Base-by-base conservation (phyloP, 208 protist species). In the Tetramitus jugosus region DNA sequence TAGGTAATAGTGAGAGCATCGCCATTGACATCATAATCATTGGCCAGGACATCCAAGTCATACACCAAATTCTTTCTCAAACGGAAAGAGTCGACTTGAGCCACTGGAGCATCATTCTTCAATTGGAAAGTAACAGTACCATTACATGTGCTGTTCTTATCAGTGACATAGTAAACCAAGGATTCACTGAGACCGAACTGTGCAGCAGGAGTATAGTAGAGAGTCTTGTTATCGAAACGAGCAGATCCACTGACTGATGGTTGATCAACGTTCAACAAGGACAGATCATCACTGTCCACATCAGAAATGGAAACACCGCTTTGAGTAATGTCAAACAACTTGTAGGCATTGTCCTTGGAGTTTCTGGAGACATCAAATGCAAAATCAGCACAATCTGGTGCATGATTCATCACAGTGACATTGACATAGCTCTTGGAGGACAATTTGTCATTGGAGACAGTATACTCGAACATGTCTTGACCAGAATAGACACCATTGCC, bases 11-110 rank as follows among this genome's bases (percentile, higher is more conserved):
- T 3, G 10, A 74, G 3, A 29, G 37, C 6, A 31, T 71, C 64
- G 33, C 39, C 39, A 71, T 71, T n/a, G n/a, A n/a, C n/a, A n/a
- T 74, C 67, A 37, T 8, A 0, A 35, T 74, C 67, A 53, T 74
- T 74, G 1, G 42, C 42, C 23, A 74, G 3, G n/a, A 74, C 67
- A 52, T 52, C 23, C 0, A 72, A 35, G 14, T 4, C 40, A 2
- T 37, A 31, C 0, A 7, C 52, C 8, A 52, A 52, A 14, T 72
- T 72, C 10, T 1, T 0, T 29, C 29, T 4, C n/a, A n/a, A n/a
- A 52, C 8, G 6, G 33, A 26, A 72, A 35, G 1, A 53, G 35
- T 72, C 65, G 10, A 17, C 23, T 1, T 29, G 29, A 35, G 40
- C 37, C 0, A 52, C 40, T 53, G 65, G 65, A 17, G 65, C 40